Percentiles rank a stretch among this genome's conserved stretches.
phyloP scores from a whole-genome alignment of 2,329 filamentous ascomycete genomes.

The Cercospora berteroae region DNA sequence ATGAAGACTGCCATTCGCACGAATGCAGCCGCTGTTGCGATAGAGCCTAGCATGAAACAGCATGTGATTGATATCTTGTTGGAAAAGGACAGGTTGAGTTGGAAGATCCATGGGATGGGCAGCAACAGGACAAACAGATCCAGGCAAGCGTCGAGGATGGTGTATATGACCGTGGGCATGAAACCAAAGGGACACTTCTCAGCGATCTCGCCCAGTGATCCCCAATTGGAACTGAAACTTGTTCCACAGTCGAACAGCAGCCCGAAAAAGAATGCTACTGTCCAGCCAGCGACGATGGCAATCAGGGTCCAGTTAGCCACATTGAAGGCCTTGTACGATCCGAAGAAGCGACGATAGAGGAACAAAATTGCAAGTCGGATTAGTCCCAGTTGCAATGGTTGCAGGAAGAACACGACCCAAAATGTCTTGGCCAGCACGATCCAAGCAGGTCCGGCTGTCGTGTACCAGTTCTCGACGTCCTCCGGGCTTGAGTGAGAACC shows the following conservation, averaged over 20 bases:
- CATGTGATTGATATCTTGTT: slow-evolving; percentile 19
- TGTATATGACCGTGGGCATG: slow-evolving; percentile 20
- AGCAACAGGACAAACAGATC: slow-evolving; percentile 18
- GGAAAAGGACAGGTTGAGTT: slow-evolving; percentile 13
- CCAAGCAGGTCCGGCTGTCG: slow-evolving; percentile 15
- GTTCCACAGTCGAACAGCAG: slow-evolving; percentile 19
- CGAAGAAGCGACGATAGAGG: slow-evolving; percentile 19
- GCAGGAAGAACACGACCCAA: slow-evolving; percentile 18
- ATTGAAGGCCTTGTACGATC: slow-evolving; percentile 15
- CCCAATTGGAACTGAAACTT: slow-evolving; percentile 17
- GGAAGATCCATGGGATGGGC: slow-evolving; percentile 20
- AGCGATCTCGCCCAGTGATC: slow-evolving; percentile 16
- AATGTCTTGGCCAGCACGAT: slow-evolving; percentile 18
- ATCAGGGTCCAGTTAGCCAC: slow-evolving; percentile 12
- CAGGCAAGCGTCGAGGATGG: slow-evolving; percentile 18
- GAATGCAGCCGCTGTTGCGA: slow-evolving; percentile 20
- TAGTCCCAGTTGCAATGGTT: slow-evolving; percentile 16
- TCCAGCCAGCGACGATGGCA: slow-evolving; percentile 16
- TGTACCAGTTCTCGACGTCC: slow-evolving; percentile 20
- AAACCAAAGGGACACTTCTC: slow-evolving; percentile 20
- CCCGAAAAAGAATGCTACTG: slow-evolving; percentile 17
- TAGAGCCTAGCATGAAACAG: slow-evolving; percentile 17
- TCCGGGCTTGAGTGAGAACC: slow-evolving; percentile 16
- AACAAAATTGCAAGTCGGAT: slow-evolving; percentile 18
- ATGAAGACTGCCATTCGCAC: slow-evolving; percentile 20